Evolutionary conservation across 305 asterid species (phyloP), one percentile per base, ranked within the genome.

Genomic region (Fraxinus nigra): DNA sequence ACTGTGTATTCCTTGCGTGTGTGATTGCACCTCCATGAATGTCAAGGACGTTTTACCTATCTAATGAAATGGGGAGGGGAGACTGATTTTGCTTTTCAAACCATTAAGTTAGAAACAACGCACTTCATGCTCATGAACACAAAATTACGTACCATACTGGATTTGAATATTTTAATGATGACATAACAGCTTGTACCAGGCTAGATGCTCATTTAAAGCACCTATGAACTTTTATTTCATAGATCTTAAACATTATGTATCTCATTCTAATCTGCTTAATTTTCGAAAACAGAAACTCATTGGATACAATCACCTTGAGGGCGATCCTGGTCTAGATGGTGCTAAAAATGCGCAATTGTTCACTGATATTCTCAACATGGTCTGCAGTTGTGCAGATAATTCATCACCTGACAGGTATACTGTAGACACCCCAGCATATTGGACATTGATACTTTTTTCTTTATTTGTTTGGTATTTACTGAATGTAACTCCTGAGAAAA

Each of bases 261-360:
- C 77, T 80, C 32, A 75, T 77, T 82, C 43, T 80, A 72, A 72
- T 69, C 20, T 72, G 35, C 73, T 37, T 80, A 24, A 51, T 79
- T 76, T 82, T 63, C 79, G 20, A 81, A 72, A 84, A 85, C 94
- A 97, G 99, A 97, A 97, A 97, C 99, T 97, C 89, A 95, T 93
- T 35, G 98, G 93, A 72, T 97, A 97, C 83, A 94, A 95, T 84
- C 98, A 95, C 88, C 91, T 97, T 72, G 99, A 95, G 92, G 99
- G 98, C 51, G 99, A 97, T 87, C 98, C 98, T 69, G 98, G 99
- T 86, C 90, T 93, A 81, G 98, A 93, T 84, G 92, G 92, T 80
- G 95, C 97, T 61, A 88, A 91, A 89, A 90, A 92, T 84, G 94
- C 93, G 18, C 92, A 89, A 38, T 78, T 97, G 77, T 89, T 91